Evolutionary conservation across 2,329 filamentous ascomycete species (phyloP).

Genomic region (Xylariaceae sp.): DNA sequence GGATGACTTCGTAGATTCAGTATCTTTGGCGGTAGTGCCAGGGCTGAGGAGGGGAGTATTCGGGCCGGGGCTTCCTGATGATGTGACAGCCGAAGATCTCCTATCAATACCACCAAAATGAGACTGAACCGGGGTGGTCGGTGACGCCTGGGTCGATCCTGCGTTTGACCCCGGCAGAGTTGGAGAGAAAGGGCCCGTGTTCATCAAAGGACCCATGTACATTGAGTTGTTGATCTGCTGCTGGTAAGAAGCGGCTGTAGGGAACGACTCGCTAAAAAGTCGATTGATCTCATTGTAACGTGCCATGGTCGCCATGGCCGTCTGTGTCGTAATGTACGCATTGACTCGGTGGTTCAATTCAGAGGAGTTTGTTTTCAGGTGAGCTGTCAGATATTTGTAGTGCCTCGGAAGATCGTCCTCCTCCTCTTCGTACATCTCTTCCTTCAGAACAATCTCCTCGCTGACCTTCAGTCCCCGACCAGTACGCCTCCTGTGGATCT

Average conservation of each 20-base stretch:
- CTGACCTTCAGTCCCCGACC: conserved; percentile 78
- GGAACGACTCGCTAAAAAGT: conserved; percentile 43
- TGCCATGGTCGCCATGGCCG: conserved; percentile 39
- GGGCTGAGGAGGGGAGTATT: conserved; percentile 23
- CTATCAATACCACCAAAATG: conserved; percentile 10
- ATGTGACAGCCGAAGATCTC: conserved; percentile 7
- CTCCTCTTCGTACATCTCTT: conserved; percentile 96
- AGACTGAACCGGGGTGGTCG: conserved; percentile 16
- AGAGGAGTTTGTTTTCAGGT: conserved; percentile 55
- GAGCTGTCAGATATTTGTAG: conserved; percentile 59
- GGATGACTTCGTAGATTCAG: conserved; percentile 17
- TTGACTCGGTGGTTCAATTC: conserved; percentile 60
- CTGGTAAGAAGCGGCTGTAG: conserved; percentile 29
- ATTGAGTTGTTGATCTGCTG: conserved; percentile 24
- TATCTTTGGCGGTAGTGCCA: conserved; percentile 14
- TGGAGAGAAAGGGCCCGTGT: conserved; percentile 12
- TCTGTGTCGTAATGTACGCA: conserved; percentile 37
- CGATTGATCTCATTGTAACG: conserved; percentile 43
- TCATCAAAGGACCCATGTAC: conserved; percentile 23
- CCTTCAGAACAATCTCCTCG: conserved; percentile 80
- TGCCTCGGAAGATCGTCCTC: conserved; percentile 73
- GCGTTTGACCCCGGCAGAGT: conserved; percentile 8
- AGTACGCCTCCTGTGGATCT: conserved; percentile 83
- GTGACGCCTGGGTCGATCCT: conserved; percentile 6
- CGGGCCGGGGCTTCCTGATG: conserved; percentile 9